These are phyloP conservation scores for Seiridium unicorne DNA, from an alignment of 2,329 filamentous ascomycete species.

Conservation along the genomic window DNA sequence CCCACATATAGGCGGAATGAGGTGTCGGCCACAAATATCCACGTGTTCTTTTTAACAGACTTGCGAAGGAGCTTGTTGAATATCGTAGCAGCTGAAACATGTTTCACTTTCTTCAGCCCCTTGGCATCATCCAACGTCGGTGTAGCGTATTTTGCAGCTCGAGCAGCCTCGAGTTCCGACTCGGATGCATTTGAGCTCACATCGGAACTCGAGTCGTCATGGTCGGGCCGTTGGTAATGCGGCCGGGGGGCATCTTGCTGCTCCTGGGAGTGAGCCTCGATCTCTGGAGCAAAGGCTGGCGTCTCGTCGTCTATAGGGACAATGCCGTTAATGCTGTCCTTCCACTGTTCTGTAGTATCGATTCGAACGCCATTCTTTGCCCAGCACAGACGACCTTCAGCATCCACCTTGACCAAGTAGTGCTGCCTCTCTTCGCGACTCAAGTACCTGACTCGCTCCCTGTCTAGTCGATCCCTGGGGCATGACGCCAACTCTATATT, in stretches of 20 bases:
- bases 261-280: slow-evolving; percentile 22
- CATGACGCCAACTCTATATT: slow-evolving; percentile 68
- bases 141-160: slow-evolving; percentile 64
- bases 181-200: slow-evolving; percentile 35
- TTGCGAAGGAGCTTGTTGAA: slow-evolving; percentile 78
- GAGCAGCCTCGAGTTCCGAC: slow-evolving; percentile 55
- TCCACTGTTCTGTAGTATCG: slow-evolving; percentile 72
- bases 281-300: slow-evolving; percentile 46
- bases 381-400: slow-evolving; percentile 77
- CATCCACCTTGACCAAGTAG: slow-evolving; percentile 77
- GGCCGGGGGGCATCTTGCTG: slow-evolving; percentile 26
- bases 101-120: slow-evolving; percentile 52
- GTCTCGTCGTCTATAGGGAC: slow-evolving; percentile 61
- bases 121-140: slow-evolving; percentile 61
- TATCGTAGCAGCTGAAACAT: slow-evolving; percentile 69
- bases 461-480: slow-evolving; percentile 71
- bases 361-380: slow-evolving; percentile 78
- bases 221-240: slow-evolving; percentile 18
- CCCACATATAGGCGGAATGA: slow-evolving; percentile 83
- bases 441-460: slow-evolving; percentile 80
- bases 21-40: slow-evolving; percentile 91
- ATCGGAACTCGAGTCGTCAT: slow-evolving; percentile 12
- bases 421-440: slow-evolving; percentile 77
- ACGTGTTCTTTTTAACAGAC: slow-evolving; percentile 81
- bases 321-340: slow-evolving; percentile 76